These are phyloP conservation scores for Salvia hispanica DNA, from an alignment of 257 asterid genomes.

Conservation along the genomic window DNA sequence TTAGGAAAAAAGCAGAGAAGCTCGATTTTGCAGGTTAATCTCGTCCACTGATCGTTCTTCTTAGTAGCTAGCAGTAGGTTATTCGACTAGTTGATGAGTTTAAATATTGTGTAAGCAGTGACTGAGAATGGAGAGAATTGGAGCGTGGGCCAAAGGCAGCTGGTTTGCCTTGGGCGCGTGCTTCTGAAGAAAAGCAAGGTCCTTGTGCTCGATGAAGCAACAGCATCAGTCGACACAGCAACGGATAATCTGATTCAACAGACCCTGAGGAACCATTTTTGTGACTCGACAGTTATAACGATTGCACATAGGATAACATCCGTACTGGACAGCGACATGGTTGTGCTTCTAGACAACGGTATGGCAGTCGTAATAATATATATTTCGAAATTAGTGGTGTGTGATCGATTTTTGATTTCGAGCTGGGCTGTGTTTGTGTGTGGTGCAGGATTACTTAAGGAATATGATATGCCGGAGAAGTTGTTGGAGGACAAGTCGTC, in stretches of 20 bases:
- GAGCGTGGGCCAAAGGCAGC: conserved; percentile 95
- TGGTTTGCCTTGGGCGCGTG: conserved; percentile 91
- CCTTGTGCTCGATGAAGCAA: conserved; percentile 92
- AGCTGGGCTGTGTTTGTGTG: background rate
- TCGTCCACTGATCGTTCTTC: background rate
- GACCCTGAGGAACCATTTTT: conserved; percentile 66
- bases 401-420: background rate
- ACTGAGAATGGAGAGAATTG: conserved; percentile 93
- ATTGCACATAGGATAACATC: conserved; percentile 93
- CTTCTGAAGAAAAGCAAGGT: conserved; percentile 83
- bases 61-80: too few relatives aligned
- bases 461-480: conserved; percentile 72
- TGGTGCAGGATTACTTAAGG: conserved; percentile 66
- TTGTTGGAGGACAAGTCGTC: conserved; percentile 69
- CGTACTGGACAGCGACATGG: conserved; percentile 67
- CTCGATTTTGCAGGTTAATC: conserved; percentile 75
- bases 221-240: conserved; percentile 96
- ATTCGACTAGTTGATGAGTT: background rate
- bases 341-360: conserved; percentile 74
- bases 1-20: conserved; percentile 70
- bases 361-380: background rate
- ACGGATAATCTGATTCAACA: conserved; percentile 85
- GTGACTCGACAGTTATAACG: conserved; percentile 69
- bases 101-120: conserved; percentile 42
- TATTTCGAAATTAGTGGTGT: background rate